Conservation (phyloP, 108 stramenopile genomes). For the Pseudonitzschia multistriata region DNA sequence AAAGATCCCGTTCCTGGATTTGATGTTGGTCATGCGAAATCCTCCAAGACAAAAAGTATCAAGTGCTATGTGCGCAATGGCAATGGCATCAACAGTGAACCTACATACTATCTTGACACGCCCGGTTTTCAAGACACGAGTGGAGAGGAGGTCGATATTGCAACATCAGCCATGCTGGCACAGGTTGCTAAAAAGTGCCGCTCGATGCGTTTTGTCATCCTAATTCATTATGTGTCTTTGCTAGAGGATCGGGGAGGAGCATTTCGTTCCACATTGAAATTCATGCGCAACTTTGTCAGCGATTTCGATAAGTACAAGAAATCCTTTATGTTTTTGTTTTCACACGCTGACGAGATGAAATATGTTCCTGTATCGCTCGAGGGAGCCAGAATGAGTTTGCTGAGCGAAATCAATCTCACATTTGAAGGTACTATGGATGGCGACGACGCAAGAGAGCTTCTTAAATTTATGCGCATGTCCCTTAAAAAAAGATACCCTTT, state of each 20-base stretch:
- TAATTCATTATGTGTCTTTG: constrained; percentile 56
- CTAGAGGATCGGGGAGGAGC: constrained; percentile 63
- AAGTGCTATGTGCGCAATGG: constrained; percentile 28
- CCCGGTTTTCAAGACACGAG: constrained; percentile 61
- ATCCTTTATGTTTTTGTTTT: constrained; percentile 59
- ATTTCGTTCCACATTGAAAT: constrained; percentile 46
- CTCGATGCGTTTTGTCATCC: constrained; percentile 48
- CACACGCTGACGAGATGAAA: constrained; percentile 46
- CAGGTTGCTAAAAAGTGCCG: constrained; percentile 52
- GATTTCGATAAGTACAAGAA: constrained; percentile 48
- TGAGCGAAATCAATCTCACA: constrained; percentile 44
- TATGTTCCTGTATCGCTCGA: constrained; percentile 24
- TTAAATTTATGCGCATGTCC: constrained; percentile 37
- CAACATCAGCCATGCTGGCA: constrained; percentile 50
- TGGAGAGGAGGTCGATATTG: constrained; percentile 60
- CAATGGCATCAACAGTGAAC: background rate
- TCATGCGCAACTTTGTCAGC: constrained; percentile 47
- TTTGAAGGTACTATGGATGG: constrained; percentile 30
- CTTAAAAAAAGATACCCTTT: constrained; percentile 46
- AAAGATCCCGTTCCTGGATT: constrained; percentile 44
- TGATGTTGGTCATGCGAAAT: constrained; percentile 55
- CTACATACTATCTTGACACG: constrained; percentile 45
- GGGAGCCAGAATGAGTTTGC: constrained; percentile 19
- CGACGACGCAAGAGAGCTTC: constrained; percentile 34
- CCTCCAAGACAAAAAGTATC: constrained; percentile 48